These are phyloP conservation scores for Picochlorum sp. DNA, from an alignment of 139 green algal species.

Conservation along the genomic window DNA sequence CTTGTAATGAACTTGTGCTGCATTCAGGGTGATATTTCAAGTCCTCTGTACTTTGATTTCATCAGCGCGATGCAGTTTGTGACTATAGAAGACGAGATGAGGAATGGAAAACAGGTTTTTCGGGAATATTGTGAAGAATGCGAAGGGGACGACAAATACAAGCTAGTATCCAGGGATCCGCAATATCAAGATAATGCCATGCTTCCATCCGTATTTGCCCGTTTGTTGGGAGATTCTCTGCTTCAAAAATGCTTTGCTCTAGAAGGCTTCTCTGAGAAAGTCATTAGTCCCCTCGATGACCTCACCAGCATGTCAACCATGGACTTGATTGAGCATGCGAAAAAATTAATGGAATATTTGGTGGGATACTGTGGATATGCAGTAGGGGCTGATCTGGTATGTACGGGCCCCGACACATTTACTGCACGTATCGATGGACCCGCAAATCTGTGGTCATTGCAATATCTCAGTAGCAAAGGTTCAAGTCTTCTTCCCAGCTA, in stretches of 20 bases:
- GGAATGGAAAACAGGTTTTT: slow-evolving; percentile 25
- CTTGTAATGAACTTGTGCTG: too few species aligned
- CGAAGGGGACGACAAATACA: not conserved
- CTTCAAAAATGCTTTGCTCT: slow-evolving; percentile 40
- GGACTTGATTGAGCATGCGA: slow-evolving; percentile 20
- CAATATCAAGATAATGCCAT: slow-evolving; percentile 31
- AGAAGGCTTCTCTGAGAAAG: slow-evolving; percentile 44
- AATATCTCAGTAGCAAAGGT: slow-evolving; percentile 32
- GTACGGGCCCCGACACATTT: slow-evolving; percentile 28
- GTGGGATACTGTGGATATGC: slow-evolving; percentile 40
- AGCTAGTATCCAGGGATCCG: slow-evolving; percentile 30
- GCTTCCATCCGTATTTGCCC: slow-evolving; percentile 32
- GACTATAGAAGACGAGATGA: slow-evolving; percentile 42
- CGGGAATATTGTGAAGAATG: slow-evolving; percentile 49
- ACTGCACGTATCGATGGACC: slow-evolving; percentile 37
- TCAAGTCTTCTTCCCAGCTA: slow-evolving; percentile 39
- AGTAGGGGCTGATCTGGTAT: not conserved
- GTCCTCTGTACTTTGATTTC: slow-evolving; percentile 82
- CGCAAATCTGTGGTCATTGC: slow-evolving; percentile 53
- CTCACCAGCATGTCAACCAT: slow-evolving; percentile 1
- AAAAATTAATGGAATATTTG: slow-evolving; percentile 39
- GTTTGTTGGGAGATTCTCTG: slow-evolving; percentile 37
- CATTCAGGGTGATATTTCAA: slow-evolving; percentile 58
- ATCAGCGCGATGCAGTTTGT: slow-evolving; percentile 65
- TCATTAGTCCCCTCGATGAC: slow-evolving; percentile 33